Evolutionary conservation across 164 flowering plant species (phyloP).

Genomic region (Vitis cinerea): DNA sequence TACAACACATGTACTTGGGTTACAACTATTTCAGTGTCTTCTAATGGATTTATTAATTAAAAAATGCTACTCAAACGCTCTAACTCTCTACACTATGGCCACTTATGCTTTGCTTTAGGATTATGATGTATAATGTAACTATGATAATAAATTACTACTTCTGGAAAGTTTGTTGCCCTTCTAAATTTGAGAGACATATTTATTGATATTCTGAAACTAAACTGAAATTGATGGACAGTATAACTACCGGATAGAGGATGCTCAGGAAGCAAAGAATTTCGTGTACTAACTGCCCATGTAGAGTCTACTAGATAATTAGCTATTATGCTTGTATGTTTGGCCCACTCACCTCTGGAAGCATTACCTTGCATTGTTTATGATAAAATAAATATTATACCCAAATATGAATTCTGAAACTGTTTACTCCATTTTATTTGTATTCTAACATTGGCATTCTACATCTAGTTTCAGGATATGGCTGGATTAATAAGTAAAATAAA

Average conservation of each 20-base stretch:
- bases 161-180: background rate
- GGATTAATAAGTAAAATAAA: conserved; percentile 95
- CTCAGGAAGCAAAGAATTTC: conserved; percentile 63
- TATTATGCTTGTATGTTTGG: conserved; percentile 47
- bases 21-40: no score
- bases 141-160: background rate
- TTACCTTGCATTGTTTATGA: conserved; percentile 58
- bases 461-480: conserved; percentile 89
- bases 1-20: no score
- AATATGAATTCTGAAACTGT: no score
- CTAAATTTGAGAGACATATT: background rate
- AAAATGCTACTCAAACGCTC: background rate
- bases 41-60: no score
- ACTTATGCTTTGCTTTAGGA: background rate
- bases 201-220: no score
- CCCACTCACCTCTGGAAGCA: conserved; percentile 97
- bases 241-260: conserved; percentile 67
- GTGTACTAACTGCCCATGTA: conserved; percentile 63
- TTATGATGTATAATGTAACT: background rate
- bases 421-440: no score
- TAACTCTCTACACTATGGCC: background rate
- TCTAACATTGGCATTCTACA: background rate
- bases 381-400: background rate
- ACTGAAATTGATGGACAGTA: background rate
- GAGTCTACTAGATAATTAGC: conserved; percentile 57